phyloP scores from a whole-genome alignment of 2,329 filamentous ascomycete genomes.

The Neopestalotiopsis clavispora region DNA sequence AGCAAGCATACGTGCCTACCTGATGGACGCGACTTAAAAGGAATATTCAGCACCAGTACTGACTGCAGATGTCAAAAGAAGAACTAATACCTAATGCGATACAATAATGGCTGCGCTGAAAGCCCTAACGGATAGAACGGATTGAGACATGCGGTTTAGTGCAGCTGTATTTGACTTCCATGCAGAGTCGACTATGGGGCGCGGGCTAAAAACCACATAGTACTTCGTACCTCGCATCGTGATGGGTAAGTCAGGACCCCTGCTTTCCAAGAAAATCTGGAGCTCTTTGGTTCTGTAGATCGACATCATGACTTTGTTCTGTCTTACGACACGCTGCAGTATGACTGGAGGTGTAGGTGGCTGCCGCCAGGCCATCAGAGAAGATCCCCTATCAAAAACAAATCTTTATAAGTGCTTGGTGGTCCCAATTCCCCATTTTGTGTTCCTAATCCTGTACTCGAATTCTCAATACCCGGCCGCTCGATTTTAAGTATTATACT shows the following conservation, averaged over 20 bases:
- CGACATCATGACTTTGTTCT: slow-evolving; percentile 13
- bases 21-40: too few species aligned
- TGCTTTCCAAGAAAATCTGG: slow-evolving; percentile 1
- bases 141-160: slow-evolving; percentile 6
- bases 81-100: not conserved
- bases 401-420: not conserved
- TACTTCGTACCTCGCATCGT: too few species aligned
- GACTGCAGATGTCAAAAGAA: not conserved
- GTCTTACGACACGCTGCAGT: slow-evolving; percentile 4
- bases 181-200: not conserved
- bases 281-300: slow-evolving; percentile 1
- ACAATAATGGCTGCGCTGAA: not conserved
- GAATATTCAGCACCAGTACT: not conserved
- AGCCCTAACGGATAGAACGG: slow-evolving; percentile 12
- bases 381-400: not conserved
- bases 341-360: not conserved
- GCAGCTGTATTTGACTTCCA: not conserved
- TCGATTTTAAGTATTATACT: not conserved
- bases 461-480: not conserved
- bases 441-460: not conserved
- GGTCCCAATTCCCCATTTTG: not conserved
- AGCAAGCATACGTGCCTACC: not conserved
- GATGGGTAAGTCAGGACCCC: not conserved
- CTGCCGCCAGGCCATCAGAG: not conserved
- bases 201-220: not conserved